These are phyloP conservation scores for Aphanocladium album DNA, from an alignment of 2,329 filamentous ascomycete species.

Conservation along the genomic window DNA sequence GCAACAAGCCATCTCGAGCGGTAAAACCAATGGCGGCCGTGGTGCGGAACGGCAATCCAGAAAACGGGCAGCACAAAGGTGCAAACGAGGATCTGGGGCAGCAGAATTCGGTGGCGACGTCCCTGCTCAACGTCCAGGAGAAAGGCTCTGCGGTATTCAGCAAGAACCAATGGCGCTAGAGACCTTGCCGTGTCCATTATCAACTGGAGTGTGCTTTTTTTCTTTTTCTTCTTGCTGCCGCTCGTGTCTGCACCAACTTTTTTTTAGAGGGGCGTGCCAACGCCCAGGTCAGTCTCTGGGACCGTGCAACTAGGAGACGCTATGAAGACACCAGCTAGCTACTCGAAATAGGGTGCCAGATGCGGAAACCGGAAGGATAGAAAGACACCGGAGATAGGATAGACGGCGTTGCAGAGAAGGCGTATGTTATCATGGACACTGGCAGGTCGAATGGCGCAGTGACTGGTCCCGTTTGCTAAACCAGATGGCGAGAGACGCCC, in stretches of 20 bases:
- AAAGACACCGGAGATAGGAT: no score
- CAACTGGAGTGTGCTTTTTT: neutral
- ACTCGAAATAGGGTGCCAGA: neutral
- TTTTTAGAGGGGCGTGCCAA: neutral
- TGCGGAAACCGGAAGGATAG: no score
- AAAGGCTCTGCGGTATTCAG: slow-evolving; percentile 34
- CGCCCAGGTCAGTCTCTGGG: neutral
- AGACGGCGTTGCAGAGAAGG: no score
- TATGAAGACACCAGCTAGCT: neutral
- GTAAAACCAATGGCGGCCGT: slow-evolving; percentile 45
- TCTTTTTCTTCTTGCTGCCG: neutral
- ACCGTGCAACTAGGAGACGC: neutral
- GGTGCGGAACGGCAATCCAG: slow-evolving; percentile 54
- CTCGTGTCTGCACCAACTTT: neutral
- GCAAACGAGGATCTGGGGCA: slow-evolving; percentile 48
- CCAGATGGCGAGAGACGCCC: no score
- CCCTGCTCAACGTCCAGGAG: slow-evolving; percentile 32
- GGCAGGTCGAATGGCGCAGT: no score
- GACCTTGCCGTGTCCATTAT: neutral
- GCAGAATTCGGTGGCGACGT: slow-evolving; percentile 40
- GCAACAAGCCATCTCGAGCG: slow-evolving; percentile 45
- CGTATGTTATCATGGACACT: no score
- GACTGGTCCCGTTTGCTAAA: no score
- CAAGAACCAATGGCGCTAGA: slow-evolving; percentile 17
- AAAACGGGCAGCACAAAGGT: slow-evolving; percentile 44